These are phyloP conservation scores for Diaporthe sp. DNA, from an alignment of 2,329 filamentous ascomycete species.

Conservation along the genomic window DNA sequence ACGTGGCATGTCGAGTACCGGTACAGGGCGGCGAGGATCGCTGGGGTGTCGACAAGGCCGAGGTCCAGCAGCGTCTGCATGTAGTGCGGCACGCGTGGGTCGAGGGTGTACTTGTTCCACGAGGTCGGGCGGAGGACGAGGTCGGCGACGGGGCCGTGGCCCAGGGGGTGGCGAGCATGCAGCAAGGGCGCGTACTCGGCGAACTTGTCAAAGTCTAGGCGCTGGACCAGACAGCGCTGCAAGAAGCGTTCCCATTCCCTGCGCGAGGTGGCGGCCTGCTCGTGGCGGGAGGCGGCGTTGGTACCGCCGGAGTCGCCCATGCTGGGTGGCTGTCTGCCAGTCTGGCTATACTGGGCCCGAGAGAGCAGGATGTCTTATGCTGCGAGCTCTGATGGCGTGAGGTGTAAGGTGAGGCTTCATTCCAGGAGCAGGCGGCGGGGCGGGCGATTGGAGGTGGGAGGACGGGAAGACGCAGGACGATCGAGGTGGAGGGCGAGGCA, in stretches of 20 bases:
- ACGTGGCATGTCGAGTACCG: slow-evolving; percentile 68
- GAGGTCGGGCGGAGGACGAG: slow-evolving; percentile 69
- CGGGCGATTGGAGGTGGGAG: not conserved
- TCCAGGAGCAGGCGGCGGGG: slow-evolving; percentile 1
- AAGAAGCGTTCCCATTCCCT: slow-evolving; percentile 67
- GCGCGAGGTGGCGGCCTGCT: slow-evolving; percentile 39
- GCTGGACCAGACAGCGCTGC: slow-evolving; percentile 61
- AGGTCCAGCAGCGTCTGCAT: slow-evolving; percentile 67
- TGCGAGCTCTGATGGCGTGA: slow-evolving; percentile 2
- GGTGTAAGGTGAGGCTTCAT: slow-evolving; percentile 15
- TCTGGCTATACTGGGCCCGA: not conserved
- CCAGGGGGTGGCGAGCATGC: slow-evolving; percentile 64
- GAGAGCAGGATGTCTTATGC: not conserved
- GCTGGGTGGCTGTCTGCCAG: not conserved
- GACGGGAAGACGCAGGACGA: slow-evolving; percentile 17
- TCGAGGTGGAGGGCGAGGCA: slow-evolving; percentile 12
- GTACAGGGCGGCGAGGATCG: slow-evolving; percentile 68
- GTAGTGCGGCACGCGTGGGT: slow-evolving; percentile 72
- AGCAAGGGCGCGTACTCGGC: slow-evolving; percentile 64
- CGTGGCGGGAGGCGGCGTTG: slow-evolving; percentile 32
- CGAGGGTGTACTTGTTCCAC: slow-evolving; percentile 63
- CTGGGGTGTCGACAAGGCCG: slow-evolving; percentile 66
- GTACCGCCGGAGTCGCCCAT: slow-evolving; percentile 34
- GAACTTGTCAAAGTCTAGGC: slow-evolving; percentile 68
- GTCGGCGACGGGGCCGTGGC: slow-evolving; percentile 66